Evolutionary conservation across 208 protist species (phyloP), one percentile per base, ranked within the genome.

Genomic region (Naegleria gruberi): DNA sequence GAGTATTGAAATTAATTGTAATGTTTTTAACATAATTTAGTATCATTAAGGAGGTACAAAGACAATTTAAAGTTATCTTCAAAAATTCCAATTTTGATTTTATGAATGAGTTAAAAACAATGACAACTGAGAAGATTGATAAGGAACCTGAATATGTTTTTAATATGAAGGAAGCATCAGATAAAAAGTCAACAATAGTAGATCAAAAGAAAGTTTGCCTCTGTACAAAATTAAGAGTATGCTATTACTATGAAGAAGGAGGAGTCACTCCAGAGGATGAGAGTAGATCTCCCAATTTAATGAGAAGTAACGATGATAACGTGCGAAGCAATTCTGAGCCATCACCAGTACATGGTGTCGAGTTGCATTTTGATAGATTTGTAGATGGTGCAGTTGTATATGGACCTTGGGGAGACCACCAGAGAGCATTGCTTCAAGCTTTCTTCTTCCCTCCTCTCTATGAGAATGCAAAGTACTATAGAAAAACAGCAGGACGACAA

Each of bases 221-320:
- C 0, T 77, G 65, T 37, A 77, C 65, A 77, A 77, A 77, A 77
- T 77, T 30, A 37, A 77, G 65, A 37, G 65, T 77, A 37, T 37
- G 6, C 34, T 77, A 77, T 77, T 77, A 77, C n/a, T 77, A 37
- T 77, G 65, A 77, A 77, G 65, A 77, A 77, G 65, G 65, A 77
- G 65, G 65, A 37, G 8, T 77, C 17, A 77, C 34, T 15, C 65
- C 65, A 15, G 65, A 77, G 34, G 46, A 51, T 4, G 17, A 37
- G 26, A 0, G 26, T 37, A 77, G 0, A 6, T 30, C 51, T 65
- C 51, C 51, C 15, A 55, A 65, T 65, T 10, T 1, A 23, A 19
- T 3, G 15, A 65, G 51, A 65, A 23, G 30, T 23, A 4, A 65
- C 12, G n/a, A n/a, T n/a, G n/a, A n/a, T n/a, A n/a, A n/a, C n/a